Base-by-base conservation (phyloP, 306 rosid genomes). In the Echinosophora koreensis region DNA sequence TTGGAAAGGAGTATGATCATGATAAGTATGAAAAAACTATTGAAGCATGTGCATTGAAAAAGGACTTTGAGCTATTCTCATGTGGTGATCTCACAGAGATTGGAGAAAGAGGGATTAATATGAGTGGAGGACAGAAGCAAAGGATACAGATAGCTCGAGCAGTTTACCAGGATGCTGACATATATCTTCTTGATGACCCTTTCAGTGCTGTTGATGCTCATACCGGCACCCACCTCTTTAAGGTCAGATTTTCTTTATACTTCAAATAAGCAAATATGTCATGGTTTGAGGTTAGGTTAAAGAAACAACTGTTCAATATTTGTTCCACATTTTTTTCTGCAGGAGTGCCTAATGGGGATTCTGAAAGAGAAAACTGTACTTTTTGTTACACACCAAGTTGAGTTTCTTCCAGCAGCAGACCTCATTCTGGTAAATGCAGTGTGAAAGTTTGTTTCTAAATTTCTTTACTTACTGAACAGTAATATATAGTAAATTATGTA, bases 121-220 rank as follows among this genome's bases (percentile, higher is more conserved):
- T 95, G 97, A 95, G 98, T 82, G 98, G 98, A 28, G 98, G 98
- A 15, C 98, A 94, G 82, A 94, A 94, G 84, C 98, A 94, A 73
- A 90, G 98, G 87, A 90, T 94, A 66, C 97, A 95, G 72, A 89
- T 95, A 37, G 98, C 98, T 57, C 84, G 98, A 55, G 90, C 98
- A 16, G 98, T 88, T 50, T 95, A 95, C 79, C 90, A 92, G 38
- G 98, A 92, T 74, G 93, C 97, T 34, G 97, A 95, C 18, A 90
- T 92, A 38, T 95, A 95, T 63, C 87, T 95, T 42, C 87, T 95
- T 50, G 98, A 95, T 57, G 97, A 92, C 56, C 98, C 98, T 83
- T 95, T 90, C 76, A 95, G 97, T 68, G 98, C 97, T 5, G 98
- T 95, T 49, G 98, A 95, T 88, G 98, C 98, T 86, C 98, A 92